phyloP scores from a whole-genome alignment of 2,329 filamentous ascomycete species.

The Orbilia brochopaga region DNA sequence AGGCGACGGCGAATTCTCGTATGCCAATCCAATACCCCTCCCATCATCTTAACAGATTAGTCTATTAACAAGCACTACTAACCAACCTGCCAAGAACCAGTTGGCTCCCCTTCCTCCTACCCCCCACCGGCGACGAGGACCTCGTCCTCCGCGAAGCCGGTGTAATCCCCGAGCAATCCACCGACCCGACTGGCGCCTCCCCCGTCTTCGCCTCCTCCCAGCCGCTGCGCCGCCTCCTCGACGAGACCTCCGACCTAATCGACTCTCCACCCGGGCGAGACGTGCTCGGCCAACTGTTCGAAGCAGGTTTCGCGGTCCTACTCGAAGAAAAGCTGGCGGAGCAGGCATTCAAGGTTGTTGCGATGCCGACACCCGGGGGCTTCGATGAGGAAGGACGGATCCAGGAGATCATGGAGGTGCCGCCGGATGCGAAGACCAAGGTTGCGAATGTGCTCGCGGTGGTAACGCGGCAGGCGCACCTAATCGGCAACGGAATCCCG shows the following conservation, averaged over 20 bases:
- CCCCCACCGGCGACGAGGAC: constrained; percentile 77
- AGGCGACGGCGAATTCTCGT: constrained; percentile 60
- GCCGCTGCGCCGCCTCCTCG: constrained; percentile 79
- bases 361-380: constrained; percentile 54
- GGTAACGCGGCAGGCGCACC: constrained; percentile 86
- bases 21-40: constrained; percentile 13
- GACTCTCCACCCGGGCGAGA: constrained; percentile 90
- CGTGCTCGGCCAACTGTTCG: constrained; percentile 83
- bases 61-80: constrained; percentile 28
- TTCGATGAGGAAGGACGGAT: constrained; percentile 57
- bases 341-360: constrained; percentile 74
- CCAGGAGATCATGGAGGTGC: constrained; percentile 64
- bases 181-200: constrained; percentile 55
- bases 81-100: constrained; percentile 61
- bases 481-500: constrained; percentile 78
- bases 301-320: constrained; percentile 82
- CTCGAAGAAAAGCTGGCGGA: constrained; percentile 80
- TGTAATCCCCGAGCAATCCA: constrained; percentile 67
- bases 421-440: constrained; percentile 64
- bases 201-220: constrained; percentile 60
- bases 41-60: constrained; percentile 54
- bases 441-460: constrained; percentile 89
- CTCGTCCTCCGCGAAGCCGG: constrained; percentile 82
- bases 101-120: constrained; percentile 86
- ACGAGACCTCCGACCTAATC: constrained; percentile 94